Base-by-base conservation (phyloP, 2,329 filamentous ascomycete species). In the Karstenula rhodostoma region DNA sequence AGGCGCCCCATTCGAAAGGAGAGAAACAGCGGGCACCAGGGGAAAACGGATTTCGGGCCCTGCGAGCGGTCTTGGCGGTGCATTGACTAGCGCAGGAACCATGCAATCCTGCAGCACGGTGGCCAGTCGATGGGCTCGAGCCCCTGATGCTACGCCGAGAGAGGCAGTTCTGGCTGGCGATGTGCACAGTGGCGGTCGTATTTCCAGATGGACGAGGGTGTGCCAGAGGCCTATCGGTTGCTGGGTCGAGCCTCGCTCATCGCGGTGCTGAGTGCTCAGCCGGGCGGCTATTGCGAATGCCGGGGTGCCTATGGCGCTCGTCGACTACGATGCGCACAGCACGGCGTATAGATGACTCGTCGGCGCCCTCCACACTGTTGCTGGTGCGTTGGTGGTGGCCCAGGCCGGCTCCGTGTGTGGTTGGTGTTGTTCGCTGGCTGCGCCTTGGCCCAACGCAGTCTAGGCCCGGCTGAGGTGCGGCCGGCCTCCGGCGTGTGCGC, bases 31-130 rank as follows among this genome's bases (percentile, higher is more conserved):
- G 58, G 68, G 65, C 66, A 67, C 60, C 67, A 69, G 71, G 73
- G 72, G 73, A 40, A 49, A 51, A 56, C 48, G 59, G 59, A 60
- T 63, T 68, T 63, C 60, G 60, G 67, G 60, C 64, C 56, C 62
- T 67, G 69, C 64, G 67, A 73, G 68, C 75, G 74, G 73, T 60
- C 67, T 61, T 62, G 60, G 63, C 67, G 61, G 25, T 67, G 70
- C 70, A 53, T 67, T 66, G 60, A 65, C 73, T 75, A 76, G 69
- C 70, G 74, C 74, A 77, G 74, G 74, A 70, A 74, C 73, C 66
- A 69, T 67, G 67, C 64, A 61, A 69, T 66, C 62, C 65, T 70
- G 71, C 68, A 65, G 55, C 29, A 51, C 60, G 52, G 57, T 60
- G 68, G 61, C 73, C 73, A 74, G 57, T 74, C 64, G 71, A 27